A percentile compares a stretch with the other conserved stretches of the same genome.
phyloP scores from a whole-genome alignment of 2,329 filamentous ascomycete species.

The Fusarium ambrosium region DNA sequence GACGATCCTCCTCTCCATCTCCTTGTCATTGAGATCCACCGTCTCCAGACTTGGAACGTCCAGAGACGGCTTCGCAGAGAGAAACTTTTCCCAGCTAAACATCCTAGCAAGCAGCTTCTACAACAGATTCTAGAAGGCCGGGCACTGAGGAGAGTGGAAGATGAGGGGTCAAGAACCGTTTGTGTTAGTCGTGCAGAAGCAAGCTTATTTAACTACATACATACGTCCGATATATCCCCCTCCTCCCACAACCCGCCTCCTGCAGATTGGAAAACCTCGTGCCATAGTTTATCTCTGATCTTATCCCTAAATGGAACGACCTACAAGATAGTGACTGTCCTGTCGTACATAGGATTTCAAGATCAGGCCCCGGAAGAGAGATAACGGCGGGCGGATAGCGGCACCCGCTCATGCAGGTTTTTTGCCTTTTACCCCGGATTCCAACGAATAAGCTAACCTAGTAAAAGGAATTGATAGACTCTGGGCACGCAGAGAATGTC shows the following conservation, averaged over 20 bases:
- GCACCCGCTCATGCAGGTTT: slow-evolving; percentile 1
- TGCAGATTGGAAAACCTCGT: neutral
- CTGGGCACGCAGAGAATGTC: neutral
- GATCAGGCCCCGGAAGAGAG: slow-evolving; percentile 7
- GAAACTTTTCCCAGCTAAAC: slow-evolving; percentile 38
- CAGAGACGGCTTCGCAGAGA: slow-evolving; percentile 47
- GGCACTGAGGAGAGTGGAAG: neutral
- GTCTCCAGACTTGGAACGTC: slow-evolving; percentile 52
- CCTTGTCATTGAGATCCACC: slow-evolving; percentile 52
- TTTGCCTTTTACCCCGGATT: slow-evolving; percentile 29
- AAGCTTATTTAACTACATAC: slow-evolving; percentile 27
- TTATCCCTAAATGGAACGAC: neutral
- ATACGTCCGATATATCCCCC: neutral
- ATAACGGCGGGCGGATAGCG: slow-evolving; percentile 27
- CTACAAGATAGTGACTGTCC: slow-evolving; percentile 21
- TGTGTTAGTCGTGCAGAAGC: neutral
- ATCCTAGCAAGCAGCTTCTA: slow-evolving; percentile 14
- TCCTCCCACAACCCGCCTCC: neutral
- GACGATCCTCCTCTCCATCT: slow-evolving; percentile 52
- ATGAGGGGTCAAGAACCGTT: neutral
- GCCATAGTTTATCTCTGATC: slow-evolving; percentile 13
- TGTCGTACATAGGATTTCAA: slow-evolving; percentile 6
- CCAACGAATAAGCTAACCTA: slow-evolving; percentile 5
- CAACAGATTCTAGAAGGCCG: neutral
- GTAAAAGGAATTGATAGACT: slow-evolving; percentile 17